phyloP scores from a whole-genome alignment of 2,329 filamentous ascomycete genomes.

The Aspergillus unguis region DNA sequence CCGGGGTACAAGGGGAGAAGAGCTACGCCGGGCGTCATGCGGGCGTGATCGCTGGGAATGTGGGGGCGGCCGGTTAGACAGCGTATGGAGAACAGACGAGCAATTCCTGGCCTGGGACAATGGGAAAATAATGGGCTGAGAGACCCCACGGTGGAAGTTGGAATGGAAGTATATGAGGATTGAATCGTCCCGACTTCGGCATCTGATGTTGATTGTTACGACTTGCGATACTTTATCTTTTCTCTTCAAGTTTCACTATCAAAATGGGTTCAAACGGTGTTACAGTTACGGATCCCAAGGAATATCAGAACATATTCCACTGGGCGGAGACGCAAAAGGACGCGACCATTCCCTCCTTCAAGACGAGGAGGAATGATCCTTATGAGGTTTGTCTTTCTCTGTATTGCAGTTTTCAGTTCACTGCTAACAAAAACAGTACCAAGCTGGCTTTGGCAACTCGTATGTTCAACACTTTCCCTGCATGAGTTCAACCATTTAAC shows the following conservation, averaged over 20 bases:
- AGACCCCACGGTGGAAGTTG: no score
- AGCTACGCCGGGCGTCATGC: no score
- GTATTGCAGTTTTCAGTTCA: neutral
- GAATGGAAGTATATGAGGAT: no score
- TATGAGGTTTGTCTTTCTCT: slow-evolving; percentile 42
- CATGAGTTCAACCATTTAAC: slow-evolving; percentile 28
- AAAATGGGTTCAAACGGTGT: slow-evolving; percentile 26
- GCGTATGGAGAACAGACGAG: no score
- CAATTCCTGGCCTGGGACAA: no score
- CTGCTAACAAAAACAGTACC: slow-evolving; percentile 42
- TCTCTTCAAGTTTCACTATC: neutral
- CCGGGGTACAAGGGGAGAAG: neutral
- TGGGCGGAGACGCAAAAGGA: slow-evolving; percentile 62
- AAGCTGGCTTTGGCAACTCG: slow-evolving; percentile 56
- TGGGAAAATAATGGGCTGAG: no score
- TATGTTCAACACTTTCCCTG: slow-evolving; percentile 24
- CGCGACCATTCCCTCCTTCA: slow-evolving; percentile 54
- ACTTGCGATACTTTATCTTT: neutral
- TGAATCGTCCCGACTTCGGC: no score
- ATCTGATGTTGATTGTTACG: no score
- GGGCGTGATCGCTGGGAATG: no score
- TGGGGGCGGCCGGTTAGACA: no score
- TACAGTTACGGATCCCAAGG: slow-evolving; percentile 28
- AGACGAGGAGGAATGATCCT: slow-evolving; percentile 52
- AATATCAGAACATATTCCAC: slow-evolving; percentile 53